Evolutionary conservation across 345 rosid species (phyloP).

Genomic region (Brassica incana): DNA sequence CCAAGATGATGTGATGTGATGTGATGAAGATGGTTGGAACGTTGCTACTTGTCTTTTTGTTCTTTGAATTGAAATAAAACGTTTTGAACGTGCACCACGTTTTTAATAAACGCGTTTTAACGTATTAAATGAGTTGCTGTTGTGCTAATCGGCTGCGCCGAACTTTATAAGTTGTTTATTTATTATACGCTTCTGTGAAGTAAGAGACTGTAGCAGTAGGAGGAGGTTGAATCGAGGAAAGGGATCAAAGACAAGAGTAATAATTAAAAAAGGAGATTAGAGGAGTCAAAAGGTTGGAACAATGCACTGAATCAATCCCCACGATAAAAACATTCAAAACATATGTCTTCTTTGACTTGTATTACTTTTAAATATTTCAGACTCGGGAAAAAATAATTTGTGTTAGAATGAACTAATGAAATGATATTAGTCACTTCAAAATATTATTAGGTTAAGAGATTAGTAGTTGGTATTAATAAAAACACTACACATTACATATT

Average conservation of each 20-base stretch:
- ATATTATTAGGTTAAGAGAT: not conserved
- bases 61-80: not conserved
- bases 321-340: slow-evolving; percentile 22
- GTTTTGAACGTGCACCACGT: not conserved
- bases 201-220: not conserved
- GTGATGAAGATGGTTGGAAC: not conserved
- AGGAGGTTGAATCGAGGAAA: not conserved
- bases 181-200: not conserved
- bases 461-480: not conserved
- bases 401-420: not conserved
- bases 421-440: not conserved
- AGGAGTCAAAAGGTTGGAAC: slow-evolving; percentile 20
- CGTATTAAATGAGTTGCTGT: not conserved
- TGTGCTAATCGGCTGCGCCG: slow-evolving; percentile 9
- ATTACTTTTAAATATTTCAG: not conserved
- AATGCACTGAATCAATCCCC: slow-evolving; percentile 28
- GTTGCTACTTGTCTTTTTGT: not conserved
- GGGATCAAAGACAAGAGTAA: not conserved
- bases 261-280: not conserved
- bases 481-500: not conserved
- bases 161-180: not conserved
- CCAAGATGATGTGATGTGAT: slow-evolving; percentile 27
- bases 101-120: not conserved
- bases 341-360: slow-evolving; percentile 27
- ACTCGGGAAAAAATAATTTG: not conserved